Conservation (phyloP, 2,329 filamentous ascomycete genomes). For the Aureobasidium sp. region DNA sequence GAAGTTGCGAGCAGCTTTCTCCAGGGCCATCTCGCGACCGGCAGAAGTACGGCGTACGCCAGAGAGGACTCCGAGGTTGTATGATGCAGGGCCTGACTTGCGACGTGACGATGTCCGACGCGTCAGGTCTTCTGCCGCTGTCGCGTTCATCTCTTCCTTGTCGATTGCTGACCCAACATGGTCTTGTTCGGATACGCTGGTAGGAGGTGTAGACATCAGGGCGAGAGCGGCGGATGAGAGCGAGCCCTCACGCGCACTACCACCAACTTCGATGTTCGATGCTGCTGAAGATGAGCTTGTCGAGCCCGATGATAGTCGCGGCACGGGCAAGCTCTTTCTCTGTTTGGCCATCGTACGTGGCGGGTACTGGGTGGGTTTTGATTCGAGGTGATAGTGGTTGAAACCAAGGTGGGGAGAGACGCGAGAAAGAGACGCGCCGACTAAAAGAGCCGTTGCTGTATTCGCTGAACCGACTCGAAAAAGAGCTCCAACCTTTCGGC, state of each 20-base stretch:
- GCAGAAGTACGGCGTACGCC: constrained; percentile 20
- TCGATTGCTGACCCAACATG: constrained; percentile 40
- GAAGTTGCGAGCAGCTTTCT: constrained; percentile 19
- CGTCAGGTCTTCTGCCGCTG: not conserved
- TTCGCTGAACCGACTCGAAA: not conserved
- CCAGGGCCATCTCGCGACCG: constrained; percentile 15
- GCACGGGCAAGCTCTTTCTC: constrained; percentile 2
- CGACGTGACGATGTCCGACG: constrained; percentile 41
- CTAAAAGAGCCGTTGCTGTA: constrained; percentile 5
- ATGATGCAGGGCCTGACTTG: constrained; percentile 50
- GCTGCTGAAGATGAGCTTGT: constrained; percentile 35
- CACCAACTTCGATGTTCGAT: constrained; percentile 35
- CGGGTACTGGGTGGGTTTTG: not conserved
- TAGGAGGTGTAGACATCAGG: constrained; percentile 56
- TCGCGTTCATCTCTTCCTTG: constrained; percentile 20
- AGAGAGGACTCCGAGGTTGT: constrained; percentile 43
- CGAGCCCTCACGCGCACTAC: constrained; percentile 30
- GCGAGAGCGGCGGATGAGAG: constrained; percentile 43
- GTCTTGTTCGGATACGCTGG: constrained; percentile 54
- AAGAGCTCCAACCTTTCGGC: not conserved
- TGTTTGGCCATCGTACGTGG: constrained; percentile 14
- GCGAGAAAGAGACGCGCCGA: constrained; percentile 10
- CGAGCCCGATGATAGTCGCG: constrained; percentile 20
- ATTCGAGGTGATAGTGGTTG: constrained; percentile 17
- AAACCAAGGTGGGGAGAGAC: constrained; percentile 17